Percentiles rank a stretch among this genome's conserved stretches.
Conservation (phyloP, 2,329 filamentous ascomycete species). For the Stemphylium beticola region DNA sequence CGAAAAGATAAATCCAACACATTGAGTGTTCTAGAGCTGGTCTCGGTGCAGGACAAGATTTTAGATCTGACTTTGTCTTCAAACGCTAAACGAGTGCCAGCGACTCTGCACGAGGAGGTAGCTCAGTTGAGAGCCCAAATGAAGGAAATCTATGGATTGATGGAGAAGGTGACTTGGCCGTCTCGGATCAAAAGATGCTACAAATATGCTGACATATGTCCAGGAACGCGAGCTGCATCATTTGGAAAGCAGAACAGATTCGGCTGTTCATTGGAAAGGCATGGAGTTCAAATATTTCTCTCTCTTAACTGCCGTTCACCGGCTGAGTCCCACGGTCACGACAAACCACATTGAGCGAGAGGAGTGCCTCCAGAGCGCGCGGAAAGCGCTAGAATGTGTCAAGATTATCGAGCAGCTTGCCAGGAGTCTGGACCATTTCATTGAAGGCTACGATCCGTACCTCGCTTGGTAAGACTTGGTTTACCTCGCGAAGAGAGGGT, state of each 20-base stretch:
- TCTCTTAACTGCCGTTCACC: constrained; percentile 39
- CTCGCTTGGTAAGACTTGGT: constrained; percentile 31
- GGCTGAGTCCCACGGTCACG: constrained; percentile 39
- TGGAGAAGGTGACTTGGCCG: constrained; percentile 26
- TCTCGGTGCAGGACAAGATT: constrained; percentile 38
- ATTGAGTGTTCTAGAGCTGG: constrained; percentile 36
- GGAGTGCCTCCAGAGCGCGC: constrained; percentile 39
- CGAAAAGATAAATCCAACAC: constrained; percentile 31
- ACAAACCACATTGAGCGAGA: constrained; percentile 37
- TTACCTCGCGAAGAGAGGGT: too few relatives aligned
- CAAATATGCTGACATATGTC: constrained; percentile 3
- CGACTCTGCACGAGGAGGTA: constrained; percentile 28
- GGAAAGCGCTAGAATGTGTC: constrained; percentile 39
- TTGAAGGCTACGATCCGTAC: constrained; percentile 41
- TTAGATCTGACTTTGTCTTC: constrained; percentile 33
- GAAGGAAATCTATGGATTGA: constrained; percentile 27
- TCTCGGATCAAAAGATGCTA: neutral
- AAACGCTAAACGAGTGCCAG: constrained; percentile 14
- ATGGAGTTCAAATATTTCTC: constrained; percentile 45
- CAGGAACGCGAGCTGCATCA: constrained; percentile 28
- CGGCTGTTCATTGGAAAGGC: constrained; percentile 40
- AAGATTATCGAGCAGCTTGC: constrained; percentile 33
- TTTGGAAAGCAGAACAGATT: constrained; percentile 25
- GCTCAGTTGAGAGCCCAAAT: constrained; percentile 28
- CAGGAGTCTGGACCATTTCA: constrained; percentile 33